Percentiles rank a stretch among this genome's conserved stretches.
Evolutionary conservation across 768 basidiomycete species (phyloP).

Genomic region (Leucosporidium scottii): DNA sequence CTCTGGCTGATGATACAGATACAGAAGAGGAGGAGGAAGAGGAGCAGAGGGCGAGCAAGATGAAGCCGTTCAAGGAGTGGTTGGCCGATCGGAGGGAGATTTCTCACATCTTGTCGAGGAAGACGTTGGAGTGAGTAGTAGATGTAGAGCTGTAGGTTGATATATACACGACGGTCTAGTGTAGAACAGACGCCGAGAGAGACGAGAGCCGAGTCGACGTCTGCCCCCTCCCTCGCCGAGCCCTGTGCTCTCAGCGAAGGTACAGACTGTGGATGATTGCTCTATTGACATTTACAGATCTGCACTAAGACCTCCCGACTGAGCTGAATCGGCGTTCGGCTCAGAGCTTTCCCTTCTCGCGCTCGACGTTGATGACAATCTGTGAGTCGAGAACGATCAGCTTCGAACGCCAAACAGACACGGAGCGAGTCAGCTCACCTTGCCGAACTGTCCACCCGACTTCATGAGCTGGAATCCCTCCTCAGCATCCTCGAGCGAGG

Average conservation of each 20-base stretch:
- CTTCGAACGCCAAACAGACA: background rate
- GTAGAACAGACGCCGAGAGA: no score
- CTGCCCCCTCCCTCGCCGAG: no score
- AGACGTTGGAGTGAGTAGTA: constrained; percentile 23
- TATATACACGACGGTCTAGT: no score
- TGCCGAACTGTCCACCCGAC: constrained; percentile 65
- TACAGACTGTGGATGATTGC: no score
- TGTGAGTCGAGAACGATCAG: background rate
- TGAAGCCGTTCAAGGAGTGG: constrained; percentile 35
- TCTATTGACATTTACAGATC: no score
- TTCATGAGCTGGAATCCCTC: constrained; percentile 64
- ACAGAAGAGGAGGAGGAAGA: constrained; percentile 31
- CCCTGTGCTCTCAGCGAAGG: no score
- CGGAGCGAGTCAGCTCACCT: constrained; percentile 53
- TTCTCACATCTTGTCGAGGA: constrained; percentile 17
- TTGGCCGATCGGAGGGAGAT: constrained; percentile 32
- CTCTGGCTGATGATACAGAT: constrained; percentile 15
- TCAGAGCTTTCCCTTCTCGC: constrained; percentile 1
- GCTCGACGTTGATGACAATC: background rate
- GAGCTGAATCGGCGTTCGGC: no score
- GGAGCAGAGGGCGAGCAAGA: constrained; percentile 18
- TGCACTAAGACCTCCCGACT: no score
- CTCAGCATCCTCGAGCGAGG: constrained; percentile 58
- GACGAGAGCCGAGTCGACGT: no score
- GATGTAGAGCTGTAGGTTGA: background rate